Base-by-base conservation (phyloP, 1,139 yeast species). In the Arxiozyma bovina region DNA sequence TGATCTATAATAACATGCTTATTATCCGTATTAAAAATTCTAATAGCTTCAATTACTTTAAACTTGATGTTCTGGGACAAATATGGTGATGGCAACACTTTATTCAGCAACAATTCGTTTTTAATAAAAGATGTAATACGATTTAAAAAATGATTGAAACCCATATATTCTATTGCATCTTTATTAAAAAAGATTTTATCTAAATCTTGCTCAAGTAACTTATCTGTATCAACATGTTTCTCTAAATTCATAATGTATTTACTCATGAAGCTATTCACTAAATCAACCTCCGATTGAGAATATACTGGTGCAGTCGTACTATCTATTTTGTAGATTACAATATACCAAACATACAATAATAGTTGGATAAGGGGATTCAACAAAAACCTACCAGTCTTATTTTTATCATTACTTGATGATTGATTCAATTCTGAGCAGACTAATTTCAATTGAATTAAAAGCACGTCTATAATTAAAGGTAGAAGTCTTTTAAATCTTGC, bases 311-410 rank as follows among this genome's bases (percentile, higher is more conserved):
- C 4, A 11, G 43, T 41, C 1, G 41, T 41, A 42, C 48, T 42
- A 27, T 44, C 50, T 41, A 44, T 45, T 17, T 48, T 51, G 41
- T 53, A 53, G 15, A 61, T 53, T 17, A 58, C 49, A 7, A 58
- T 54, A 50, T 55, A 57, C 60, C 65, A 60, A 42, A 55, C 58
- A 49, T 57, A 60, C 8, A 63, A 42, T 45, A 63, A 48, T 15
- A 62, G 45, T 52, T 63, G 67, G 15, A 63, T 54, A 30, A 60
- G 60, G 11, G 64, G 64, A 48, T 61, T 61, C 22, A 55, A 53
- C 42, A 63, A 49, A 12, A 61, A 53, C 1, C 57, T 56, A 22
- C 57, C 45, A 5, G 55, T 49, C 23, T 46, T 48, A 23, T 23
- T 48, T 40, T 30, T 51, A 22, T 45, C 50, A 38, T 30, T 50